Base-by-base conservation (phyloP, 2,329 filamentous ascomycete genomes). In the Cladosporium colombiae region DNA sequence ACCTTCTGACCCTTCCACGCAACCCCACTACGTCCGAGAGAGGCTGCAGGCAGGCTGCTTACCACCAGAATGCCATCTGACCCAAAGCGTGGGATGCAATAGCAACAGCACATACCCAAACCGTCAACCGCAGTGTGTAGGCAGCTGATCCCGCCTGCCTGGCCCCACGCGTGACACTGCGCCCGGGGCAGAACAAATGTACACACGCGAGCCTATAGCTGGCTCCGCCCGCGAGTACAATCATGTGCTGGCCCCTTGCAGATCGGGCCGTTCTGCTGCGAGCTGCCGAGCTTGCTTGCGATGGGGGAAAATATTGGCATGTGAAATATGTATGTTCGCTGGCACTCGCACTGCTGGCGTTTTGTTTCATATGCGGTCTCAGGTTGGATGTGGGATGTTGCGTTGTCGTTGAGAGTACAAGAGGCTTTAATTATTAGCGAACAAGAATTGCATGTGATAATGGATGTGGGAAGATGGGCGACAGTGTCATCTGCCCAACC, bases 321-420 rank as follows among this genome's bases (percentile, higher is more conserved):
- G 52, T 55, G 52, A 55, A 55, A 53, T 52, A 29, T 29, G 50
- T 53, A n/a, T 10, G 16, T 55, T 21, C 2, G 52, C 18, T 55
- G n/a, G 52, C 52, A 29, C 25, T 25, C 23, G 25, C 21, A 18
- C 21, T 5, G 49, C 25, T 52, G 49, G 21, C 25, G n/a, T 18
- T 31, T 55, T 31, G 52, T 55, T 55, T 55, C 52, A 55, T 31
- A 37, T 56, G 31, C 62, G 62, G 53, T 62, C 63, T 59, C 62
- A 59, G 40, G 62, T 29, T 27, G 23, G 52, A 33, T 60, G 53
- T 66, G 60, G 33, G 66, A 64, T 40, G 25, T 62, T 8, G 67
- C 62, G 31, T 67, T 60, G 46, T 66, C 63, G 40, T 71, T 65
- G 4, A 68, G 69, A 33, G 40, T n/a, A 46, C 40, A 21, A 21